phyloP scores from a whole-genome alignment of 2,329 filamentous ascomycete genomes.

The Claviceps sp. region DNA sequence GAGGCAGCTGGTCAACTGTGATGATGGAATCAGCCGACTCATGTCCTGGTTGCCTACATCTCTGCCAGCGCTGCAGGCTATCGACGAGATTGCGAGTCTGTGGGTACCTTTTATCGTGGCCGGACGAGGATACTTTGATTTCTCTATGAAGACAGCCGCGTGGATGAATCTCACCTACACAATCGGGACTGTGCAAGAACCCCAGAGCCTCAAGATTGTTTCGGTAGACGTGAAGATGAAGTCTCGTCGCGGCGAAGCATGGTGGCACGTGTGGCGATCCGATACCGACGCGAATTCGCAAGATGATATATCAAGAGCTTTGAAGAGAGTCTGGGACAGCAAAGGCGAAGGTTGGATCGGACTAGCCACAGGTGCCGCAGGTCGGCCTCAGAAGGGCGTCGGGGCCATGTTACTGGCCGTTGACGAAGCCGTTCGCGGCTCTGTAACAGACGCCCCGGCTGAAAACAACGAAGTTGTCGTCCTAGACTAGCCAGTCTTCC shows the following conservation, averaged over 20 bases:
- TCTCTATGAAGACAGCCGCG: conserved; percentile 41
- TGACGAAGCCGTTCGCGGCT: conserved; percentile 31
- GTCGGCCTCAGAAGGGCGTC: conserved; percentile 23
- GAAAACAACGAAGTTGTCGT: conserved; percentile 6
- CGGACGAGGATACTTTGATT: conserved; percentile 33
- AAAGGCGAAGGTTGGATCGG: conserved; percentile 34
- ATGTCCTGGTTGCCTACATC: conserved; percentile 44
- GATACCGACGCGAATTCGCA: conserved; percentile 10
- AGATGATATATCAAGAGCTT: conserved; percentile 23
- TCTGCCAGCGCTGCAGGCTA: conserved; percentile 48
- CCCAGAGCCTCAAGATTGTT: conserved; percentile 20
- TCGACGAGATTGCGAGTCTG: conserved; percentile 45
- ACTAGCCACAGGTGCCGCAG: conserved; percentile 33
- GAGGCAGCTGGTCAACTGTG: conserved; percentile 41
- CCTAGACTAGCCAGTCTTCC: conserved; percentile 5
- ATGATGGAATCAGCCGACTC: conserved; percentile 36
- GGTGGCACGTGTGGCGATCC: conserved; percentile 36
- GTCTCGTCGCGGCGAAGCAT: conserved; percentile 31
- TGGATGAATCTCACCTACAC: conserved; percentile 44
- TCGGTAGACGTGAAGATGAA: conserved; percentile 39
- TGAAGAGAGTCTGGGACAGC: conserved; percentile 32
- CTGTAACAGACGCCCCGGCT: conserved; percentile 5
- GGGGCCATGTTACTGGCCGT: conserved; percentile 34
- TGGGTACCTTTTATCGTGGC: conserved; percentile 31
- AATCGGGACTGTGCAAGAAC: conserved; percentile 16